These are phyloP conservation scores for Spinacia oleracea DNA, from an alignment of 179 eudicot genomes.

Conservation along the genomic window DNA sequence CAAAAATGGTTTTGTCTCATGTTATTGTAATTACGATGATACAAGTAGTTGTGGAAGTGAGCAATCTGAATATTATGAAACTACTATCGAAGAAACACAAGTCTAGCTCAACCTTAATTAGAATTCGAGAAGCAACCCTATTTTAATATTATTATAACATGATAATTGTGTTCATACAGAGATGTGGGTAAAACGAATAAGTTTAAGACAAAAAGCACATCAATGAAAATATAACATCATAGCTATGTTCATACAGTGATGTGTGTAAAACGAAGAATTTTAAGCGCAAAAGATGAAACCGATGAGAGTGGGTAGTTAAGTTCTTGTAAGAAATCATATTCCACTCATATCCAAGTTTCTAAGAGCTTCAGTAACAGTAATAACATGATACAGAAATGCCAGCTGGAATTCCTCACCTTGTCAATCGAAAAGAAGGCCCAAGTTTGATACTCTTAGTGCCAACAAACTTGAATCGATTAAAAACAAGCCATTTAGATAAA, in stretches of 20 bases:
- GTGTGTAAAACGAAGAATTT: neutral
- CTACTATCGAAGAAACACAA: no score
- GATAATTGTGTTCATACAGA: no score
- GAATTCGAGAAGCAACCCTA: neutral
- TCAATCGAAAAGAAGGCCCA: constrained; percentile 75
- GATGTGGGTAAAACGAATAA: no score
- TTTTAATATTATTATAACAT: neutral
- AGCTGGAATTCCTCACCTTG: constrained; percentile 48
- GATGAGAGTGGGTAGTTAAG: no score
- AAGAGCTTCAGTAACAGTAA: constrained; percentile 2
- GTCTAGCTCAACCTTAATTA: neutral
- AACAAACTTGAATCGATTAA: constrained; percentile 80
- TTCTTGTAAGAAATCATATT: neutral
- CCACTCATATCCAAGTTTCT: no score
- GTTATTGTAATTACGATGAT: neutral
- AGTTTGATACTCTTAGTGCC: constrained; percentile 72
- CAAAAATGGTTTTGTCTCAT: neutral
- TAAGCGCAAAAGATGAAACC: no score
- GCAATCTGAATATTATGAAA: no score
- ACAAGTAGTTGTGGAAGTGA: neutral
- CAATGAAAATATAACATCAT: neutral
- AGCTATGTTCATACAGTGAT: neutral
- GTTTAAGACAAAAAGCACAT: no score
- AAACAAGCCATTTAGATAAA: constrained; percentile 77
- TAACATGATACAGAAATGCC: neutral